Evolutionary conservation across 352 stramenopile genomes (phyloP), one percentile per base, ranked within the genome.

Genomic region (Phytophthora sansomeana): DNA sequence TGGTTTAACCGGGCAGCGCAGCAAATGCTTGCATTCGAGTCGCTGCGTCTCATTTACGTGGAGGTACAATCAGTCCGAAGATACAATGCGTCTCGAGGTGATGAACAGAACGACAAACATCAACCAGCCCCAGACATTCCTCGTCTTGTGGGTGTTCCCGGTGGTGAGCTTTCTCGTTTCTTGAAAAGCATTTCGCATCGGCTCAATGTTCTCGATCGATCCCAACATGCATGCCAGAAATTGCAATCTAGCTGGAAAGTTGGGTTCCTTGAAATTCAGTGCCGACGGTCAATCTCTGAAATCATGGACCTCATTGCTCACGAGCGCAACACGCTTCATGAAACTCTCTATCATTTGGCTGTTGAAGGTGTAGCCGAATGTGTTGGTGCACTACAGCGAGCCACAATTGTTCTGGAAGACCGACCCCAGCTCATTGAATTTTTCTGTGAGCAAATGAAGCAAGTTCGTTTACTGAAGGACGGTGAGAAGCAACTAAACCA

Each of bases 251-350:
- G 77, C 41, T 91, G 81, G 81, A 90, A 81, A 49, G 79, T 91
- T 7, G 81, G 81, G 7, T 93, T 93, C 63, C 63, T 93, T 1
- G 85, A 93, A 58, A 81, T 93, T 52, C 82, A 91, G 33, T 93
- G 85, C 32, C 81, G 81, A 0, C 67, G 70, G 4, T 82, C 84
- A 1, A 77, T 93, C 19, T 75, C 69, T 5, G 82, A 91, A 28
- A 78, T 91, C 39, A 52, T 85, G n/a, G 81, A 93, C 4, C 49
- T 83, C 4, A 87, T 91, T 66, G 63, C 55, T 30, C 44, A 77
- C 29, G 79, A 93, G 60, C 75, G 85, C 8, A 69, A 77, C 16
- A 51, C 46, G 5, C 38, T 90, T 8, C 75, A 87, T 38, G 48
- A 78, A 44, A 70, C 61, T 0, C 52, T 93, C 13, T 69, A 74